Evolutionary conservation across 2,329 filamentous ascomycete genomes (phyloP).

Genomic region (Exserohilum turcica): DNA sequence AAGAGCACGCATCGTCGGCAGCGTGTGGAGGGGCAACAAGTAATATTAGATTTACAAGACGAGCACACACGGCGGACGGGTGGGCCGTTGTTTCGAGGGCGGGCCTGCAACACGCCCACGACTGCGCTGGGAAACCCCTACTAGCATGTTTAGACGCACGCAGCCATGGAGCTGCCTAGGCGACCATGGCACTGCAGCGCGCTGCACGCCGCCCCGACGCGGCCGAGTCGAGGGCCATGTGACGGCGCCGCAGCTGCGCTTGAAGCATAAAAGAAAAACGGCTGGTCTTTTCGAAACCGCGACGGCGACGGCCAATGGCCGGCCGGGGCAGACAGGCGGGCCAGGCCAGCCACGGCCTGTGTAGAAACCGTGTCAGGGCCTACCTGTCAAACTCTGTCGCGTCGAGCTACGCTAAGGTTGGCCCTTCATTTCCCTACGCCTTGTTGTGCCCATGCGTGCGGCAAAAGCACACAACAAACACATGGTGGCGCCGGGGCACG

Average conservation of each 20-base stretch:
- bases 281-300: constrained; percentile 16
- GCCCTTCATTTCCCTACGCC: constrained; percentile 46
- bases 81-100: constrained; percentile 42
- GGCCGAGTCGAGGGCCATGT: constrained; percentile 15
- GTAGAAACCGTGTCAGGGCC: constrained; percentile 31
- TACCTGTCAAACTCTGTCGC: constrained; percentile 34
- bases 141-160: constrained; percentile 36
- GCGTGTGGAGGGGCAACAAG: constrained; percentile 36
- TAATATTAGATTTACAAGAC: constrained; percentile 43
- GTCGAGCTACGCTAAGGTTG: constrained; percentile 30
- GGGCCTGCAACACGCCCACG: constrained; percentile 40
- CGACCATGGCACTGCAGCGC: constrained; percentile 37
- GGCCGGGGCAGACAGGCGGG: constrained; percentile 7
- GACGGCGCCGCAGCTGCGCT: constrained; percentile 7
- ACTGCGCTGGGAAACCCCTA: constrained; percentile 33
- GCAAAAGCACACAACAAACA: constrained; percentile 33
- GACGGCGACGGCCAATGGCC: constrained; percentile 27
- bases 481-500: too few species aligned
- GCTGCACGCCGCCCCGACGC: constrained; percentile 23
- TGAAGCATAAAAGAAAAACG: constrained; percentile 23
- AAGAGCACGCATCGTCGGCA: constrained; percentile 10
- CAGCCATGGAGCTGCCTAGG: constrained; percentile 37
- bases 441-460: constrained; percentile 40
- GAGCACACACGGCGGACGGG: constrained; percentile 35
- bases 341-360: constrained; percentile 7